Percentiles rank a stretch among this genome's conserved stretches.
Evolutionary conservation across 176 grass and related monocot species (phyloP).

Genomic region (Carex littledalei): DNA sequence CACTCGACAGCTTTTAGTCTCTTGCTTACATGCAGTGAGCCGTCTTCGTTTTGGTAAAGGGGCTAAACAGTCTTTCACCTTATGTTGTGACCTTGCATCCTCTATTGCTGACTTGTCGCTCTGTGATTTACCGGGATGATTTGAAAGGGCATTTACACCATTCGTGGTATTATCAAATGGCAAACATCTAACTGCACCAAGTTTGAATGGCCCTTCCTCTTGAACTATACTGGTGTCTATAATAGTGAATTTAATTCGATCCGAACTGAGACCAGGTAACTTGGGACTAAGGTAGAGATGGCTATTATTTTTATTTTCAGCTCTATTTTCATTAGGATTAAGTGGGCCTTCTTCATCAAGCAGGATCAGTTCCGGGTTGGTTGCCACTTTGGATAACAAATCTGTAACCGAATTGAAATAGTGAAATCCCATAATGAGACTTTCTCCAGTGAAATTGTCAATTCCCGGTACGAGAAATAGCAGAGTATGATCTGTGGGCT

Average conservation of each 20-base stretch:
- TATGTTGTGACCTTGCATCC: neutral
- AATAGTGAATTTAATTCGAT: neutral
- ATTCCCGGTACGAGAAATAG: conserved; percentile 17
- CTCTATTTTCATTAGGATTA: neutral
- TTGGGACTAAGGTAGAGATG: neutral
- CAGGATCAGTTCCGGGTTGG: conserved; percentile 32
- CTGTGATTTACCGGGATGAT: neutral
- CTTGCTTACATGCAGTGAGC: neutral
- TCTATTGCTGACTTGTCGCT: neutral
- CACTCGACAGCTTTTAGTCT: neutral
- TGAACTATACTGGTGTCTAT: neutral
- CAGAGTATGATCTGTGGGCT: neutral
- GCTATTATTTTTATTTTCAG: neutral
- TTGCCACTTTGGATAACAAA: conserved; percentile 87
- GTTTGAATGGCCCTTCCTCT: neutral
- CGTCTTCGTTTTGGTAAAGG: neutral
- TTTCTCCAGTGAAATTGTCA: too few relatives aligned
- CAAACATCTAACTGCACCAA: neutral
- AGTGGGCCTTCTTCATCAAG: neutral
- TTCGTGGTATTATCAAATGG: neutral
- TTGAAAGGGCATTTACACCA: neutral
- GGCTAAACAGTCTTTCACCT: neutral
- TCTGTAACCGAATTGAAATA: conserved; percentile 94
- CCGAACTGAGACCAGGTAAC: neutral
- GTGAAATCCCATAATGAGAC: conserved; percentile 5